Base-by-base conservation (phyloP, 345 rosid genomes). In the Lepidium africanum region DNA sequence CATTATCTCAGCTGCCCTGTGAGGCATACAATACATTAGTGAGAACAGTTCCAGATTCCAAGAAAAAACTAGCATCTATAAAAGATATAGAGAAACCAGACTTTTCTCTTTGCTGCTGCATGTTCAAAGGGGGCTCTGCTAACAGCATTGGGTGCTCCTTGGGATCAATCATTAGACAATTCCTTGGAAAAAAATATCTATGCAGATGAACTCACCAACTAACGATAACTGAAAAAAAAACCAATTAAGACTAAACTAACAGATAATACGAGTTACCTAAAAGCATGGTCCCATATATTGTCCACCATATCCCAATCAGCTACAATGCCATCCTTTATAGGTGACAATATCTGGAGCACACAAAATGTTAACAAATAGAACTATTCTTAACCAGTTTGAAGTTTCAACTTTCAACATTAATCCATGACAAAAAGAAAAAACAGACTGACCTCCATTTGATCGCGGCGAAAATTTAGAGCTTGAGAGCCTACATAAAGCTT, bases 111-210 rank as follows among this genome's bases (percentile, higher is more conserved):
- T 90, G 93, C 23, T 85, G 96, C 54, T 85, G 97, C 12, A 73
- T 69, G 81, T 86, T 92, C 45, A 81, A 83, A 59, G 96, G 86
- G 42, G 92, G 97, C 62, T 90, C 97, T 0, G 98, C 91, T 65
- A 92, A 90, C 39, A 92, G 85, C 97, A 92, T 88, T 4, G 97
- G 98, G 56, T 90, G 98, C 81, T 92, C 97, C 72, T 79, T 90
- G 10, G 97, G 90, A 84, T 92, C 98, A 82, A 88, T 58, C 72
- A 85, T 74, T 16, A 92, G 78, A 75, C 97, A 90, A 42, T 84
- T 87, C 84, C 97, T 91, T 45, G 60, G 71, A 54, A 41, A 11
- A 14, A 25, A 14, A 45, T 6, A 72, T 16, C 38, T 12, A 14
- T 6, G 12, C 43, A 50, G 5, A 74, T 30, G 63, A 37, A 68